Evolutionary conservation across 495 filamentous ascomycete genomes (phyloP), one percentile per base, ranked within the genome.

Genomic region (Entonaema liquescens): DNA sequence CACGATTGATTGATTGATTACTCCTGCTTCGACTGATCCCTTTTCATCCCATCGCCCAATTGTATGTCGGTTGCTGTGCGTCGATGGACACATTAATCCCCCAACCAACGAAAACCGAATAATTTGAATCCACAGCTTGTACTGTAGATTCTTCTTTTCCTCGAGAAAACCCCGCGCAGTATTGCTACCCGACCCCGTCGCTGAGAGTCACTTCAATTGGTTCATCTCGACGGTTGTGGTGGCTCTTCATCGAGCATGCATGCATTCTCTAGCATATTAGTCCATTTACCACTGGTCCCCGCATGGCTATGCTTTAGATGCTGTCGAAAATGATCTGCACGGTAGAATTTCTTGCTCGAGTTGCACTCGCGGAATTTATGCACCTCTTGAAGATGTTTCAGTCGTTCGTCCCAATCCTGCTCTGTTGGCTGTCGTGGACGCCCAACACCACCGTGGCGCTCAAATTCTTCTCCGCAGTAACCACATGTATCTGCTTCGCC

Each of bases 291-390:
- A 80, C 94, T 97, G 1, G 93, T 95, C 12, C 95, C 96, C 6
- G 91, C 93, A 80, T 99, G 95, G 77, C 95, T 98, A 74, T 99
- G 95, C 83, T 99, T 99, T 59, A 99, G 83, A 81, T 99, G 95
- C 79, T 99, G 95, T 38, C 95, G 89, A 85, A 99, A 99, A 77
- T 99, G 95, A 77, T 99, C 95, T 17, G 95, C 95, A 4, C 95
- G 89, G 81, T 92, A 99, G 79, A 99, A 99, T 78, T 98, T 98
- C 85, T 99, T 99, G 68, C 91, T 91, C 70, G 96, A 92, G 77
- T 99, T 99, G 86, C 95, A 99, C 80, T 98, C 96, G 66, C 94
- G 92, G 74, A 95, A 99, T 76, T 99, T 99, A 81, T 99, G 95
- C 70, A 93, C 86, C 62, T 91, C 90, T 66, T 92, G 93, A 40